These are phyloP conservation scores for Quercus aquifolioides DNA, from an alignment of 306 rosid species.

Conservation along the genomic window DNA sequence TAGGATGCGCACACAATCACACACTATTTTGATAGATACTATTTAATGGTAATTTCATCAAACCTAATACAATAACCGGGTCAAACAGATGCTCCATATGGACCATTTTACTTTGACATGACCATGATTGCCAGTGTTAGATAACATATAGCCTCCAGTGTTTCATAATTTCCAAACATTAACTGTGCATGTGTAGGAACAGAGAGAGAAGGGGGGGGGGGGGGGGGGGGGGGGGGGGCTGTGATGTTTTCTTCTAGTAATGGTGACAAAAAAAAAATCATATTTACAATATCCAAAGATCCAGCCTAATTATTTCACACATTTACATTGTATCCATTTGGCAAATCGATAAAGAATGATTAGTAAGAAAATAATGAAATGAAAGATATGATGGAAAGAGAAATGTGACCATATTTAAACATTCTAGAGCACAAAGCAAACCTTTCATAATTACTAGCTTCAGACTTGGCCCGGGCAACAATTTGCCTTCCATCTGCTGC, in stretches of 20 bases:
- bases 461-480: conserved; percentile 71
- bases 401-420: conserved; percentile 2
- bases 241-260: not conserved
- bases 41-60: not conserved
- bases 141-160: not conserved
- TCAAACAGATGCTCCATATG: not conserved
- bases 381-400: not conserved
- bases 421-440: conserved; percentile 27
- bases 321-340: not conserved
- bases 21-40: not conserved
- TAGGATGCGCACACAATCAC: not conserved
- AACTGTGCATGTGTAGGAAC: not conserved
- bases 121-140: too few species aligned
- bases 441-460: conserved; percentile 89
- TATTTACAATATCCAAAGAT: not conserved
- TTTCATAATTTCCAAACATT: too few species aligned
- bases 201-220: not conserved
- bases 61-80: not conserved
- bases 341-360: not conserved
- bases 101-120: not conserved
- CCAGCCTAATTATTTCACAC: not conserved
- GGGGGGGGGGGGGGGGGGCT: too few species aligned
- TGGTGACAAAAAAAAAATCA: too few species aligned
- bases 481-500: conserved; percentile 68
- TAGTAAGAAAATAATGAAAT: not conserved